Evolutionary conservation across 495 filamentous ascomycete genomes (phyloP).

Genomic region (Collariella sp.): DNA sequence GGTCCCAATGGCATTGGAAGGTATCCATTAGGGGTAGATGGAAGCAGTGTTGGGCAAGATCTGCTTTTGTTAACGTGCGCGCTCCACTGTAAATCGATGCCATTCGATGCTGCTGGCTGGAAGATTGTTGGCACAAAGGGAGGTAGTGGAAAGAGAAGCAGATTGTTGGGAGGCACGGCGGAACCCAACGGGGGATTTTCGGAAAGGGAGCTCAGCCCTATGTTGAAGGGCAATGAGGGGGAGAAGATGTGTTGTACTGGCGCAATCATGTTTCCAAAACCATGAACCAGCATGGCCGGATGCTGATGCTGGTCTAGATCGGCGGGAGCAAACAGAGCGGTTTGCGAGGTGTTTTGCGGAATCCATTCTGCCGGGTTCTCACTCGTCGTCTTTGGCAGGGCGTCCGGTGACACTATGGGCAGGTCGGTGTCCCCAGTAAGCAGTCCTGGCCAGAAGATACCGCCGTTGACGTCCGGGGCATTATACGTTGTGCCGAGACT

Average conservation of each 20-base stretch:
- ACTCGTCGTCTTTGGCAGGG: conserved; percentile 17
- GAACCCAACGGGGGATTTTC: conserved; percentile 1
- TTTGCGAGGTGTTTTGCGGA: conserved; percentile 25
- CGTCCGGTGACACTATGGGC: conserved; percentile 19
- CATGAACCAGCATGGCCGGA: conserved; percentile 1
- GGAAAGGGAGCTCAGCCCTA: not conserved
- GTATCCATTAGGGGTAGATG: conserved; percentile 1
- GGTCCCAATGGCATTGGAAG: conserved; percentile 9
- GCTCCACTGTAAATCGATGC: conserved; percentile 19
- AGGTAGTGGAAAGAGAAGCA: not conserved
- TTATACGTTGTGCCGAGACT: conserved; percentile 7
- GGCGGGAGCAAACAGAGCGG: conserved; percentile 17
- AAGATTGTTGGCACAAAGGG: conserved; percentile 9
- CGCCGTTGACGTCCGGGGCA: conserved; percentile 13
- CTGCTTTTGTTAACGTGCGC: conserved; percentile 10
- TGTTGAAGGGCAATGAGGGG: conserved; percentile 7
- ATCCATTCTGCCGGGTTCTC: conserved; percentile 12
- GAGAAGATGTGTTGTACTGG: conserved; percentile 18
- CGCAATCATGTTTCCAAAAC: not conserved
- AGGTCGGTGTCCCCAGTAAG: conserved; percentile 13
- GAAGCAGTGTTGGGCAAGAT: conserved; percentile 10
- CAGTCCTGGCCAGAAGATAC: conserved; percentile 21
- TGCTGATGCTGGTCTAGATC: conserved; percentile 10
- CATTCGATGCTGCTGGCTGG: conserved; percentile 2
- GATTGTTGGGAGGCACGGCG: conserved; percentile 24